Conservation (phyloP, 192 early-diverging fungal species). For the Podila epicladia region DNA sequence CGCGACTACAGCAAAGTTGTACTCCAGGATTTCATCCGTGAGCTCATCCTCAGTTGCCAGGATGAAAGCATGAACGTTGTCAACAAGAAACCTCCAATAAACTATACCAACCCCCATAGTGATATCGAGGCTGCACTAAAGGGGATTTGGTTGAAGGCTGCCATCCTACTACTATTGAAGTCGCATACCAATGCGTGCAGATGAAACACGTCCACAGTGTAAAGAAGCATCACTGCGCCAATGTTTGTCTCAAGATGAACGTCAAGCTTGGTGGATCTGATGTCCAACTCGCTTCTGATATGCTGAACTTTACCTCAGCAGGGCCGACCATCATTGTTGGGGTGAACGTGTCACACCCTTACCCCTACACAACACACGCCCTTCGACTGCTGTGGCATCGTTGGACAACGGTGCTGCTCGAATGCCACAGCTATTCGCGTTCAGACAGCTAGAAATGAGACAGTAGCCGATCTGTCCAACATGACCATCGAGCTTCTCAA, state of each 20-base stretch:
- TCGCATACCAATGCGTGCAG: conserved; percentile 93
- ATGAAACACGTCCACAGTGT: conserved; percentile 79
- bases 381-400: conserved; percentile 76
- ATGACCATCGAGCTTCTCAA: conserved; percentile 76
- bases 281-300: conserved; percentile 61
- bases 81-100: conserved; percentile 56
- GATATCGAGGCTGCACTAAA: conserved; percentile 76
- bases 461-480: conserved; percentile 70
- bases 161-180: conserved; percentile 82
- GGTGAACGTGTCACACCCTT: conserved; percentile 88
- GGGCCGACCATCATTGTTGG: conserved; percentile 88
- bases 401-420: conserved; percentile 70
- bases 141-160: conserved; percentile 75
- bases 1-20: conserved; percentile 60
- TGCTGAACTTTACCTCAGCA: conserved; percentile 73
- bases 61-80: conserved; percentile 75
- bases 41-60: conserved; percentile 74
- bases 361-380: conserved; percentile 64
- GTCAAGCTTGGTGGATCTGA: conserved; percentile 93
- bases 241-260: conserved; percentile 95
- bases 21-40: conserved; percentile 78
- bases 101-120: conserved; percentile 67
- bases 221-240: conserved; percentile 94
- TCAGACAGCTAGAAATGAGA: conserved; percentile 74
- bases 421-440: conserved; percentile 69